These are phyloP conservation scores for Stevia rebaudiana DNA, from an alignment of 140 eudicot species.

Conservation along the genomic window DNA sequence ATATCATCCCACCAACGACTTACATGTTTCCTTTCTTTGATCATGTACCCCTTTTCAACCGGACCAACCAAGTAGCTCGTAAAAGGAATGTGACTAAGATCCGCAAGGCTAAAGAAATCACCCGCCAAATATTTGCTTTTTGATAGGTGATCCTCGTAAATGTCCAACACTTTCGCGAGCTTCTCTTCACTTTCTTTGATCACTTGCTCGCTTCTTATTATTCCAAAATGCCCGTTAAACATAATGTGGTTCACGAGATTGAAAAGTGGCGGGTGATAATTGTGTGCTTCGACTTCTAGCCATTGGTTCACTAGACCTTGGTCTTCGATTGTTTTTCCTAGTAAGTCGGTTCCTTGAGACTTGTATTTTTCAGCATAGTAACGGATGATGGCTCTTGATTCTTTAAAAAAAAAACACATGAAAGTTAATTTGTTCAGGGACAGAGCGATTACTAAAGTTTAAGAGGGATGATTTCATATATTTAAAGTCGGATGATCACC, in stretches of 20 bases:
- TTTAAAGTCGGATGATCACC: not conserved
- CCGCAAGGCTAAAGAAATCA: conserved; percentile 59
- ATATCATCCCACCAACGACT: conserved; percentile 70
- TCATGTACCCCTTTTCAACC: conserved; percentile 37
- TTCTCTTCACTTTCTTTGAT: conserved; percentile 47
- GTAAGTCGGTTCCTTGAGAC: conserved; percentile 47
- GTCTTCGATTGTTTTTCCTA: conserved; percentile 42
- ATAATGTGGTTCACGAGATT: conserved; percentile 34
- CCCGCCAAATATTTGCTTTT: conserved; percentile 59
- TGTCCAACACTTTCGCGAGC: conserved; percentile 43
- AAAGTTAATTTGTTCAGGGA: not conserved
- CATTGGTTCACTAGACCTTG: conserved; percentile 45
- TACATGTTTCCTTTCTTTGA: conserved; percentile 50
- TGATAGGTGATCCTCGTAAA: conserved; percentile 55
- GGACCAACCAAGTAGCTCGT: conserved; percentile 34
- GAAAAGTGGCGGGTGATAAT: conserved; percentile 35
- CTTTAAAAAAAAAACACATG: conserved; percentile 4
- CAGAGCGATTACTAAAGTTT: not conserved
- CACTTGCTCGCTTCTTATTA: conserved; percentile 28
- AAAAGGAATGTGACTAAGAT: conserved; percentile 54
- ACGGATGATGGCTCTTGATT: conserved; percentile 49
- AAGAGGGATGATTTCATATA: not conserved
- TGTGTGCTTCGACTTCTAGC: conserved; percentile 50
- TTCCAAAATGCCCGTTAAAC: conserved; percentile 30
- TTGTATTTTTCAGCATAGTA: conserved; percentile 48